Evolutionary conservation across 805 yeast species (phyloP).

Genomic region (Candida corydali): DNA sequence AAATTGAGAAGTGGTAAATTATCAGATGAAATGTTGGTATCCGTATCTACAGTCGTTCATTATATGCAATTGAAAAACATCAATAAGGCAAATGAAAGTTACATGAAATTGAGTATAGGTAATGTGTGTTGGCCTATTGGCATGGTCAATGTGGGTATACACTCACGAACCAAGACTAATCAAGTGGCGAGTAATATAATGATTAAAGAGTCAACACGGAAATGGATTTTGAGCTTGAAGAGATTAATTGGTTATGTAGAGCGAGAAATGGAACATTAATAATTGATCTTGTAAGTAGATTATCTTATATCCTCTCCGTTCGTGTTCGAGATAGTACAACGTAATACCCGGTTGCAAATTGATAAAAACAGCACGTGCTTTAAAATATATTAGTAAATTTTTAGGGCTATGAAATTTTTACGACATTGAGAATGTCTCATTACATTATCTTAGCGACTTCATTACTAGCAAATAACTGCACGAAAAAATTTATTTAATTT

Average conservation of each 20-base stretch:
- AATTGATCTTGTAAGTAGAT: no score
- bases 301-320: no score
- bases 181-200: constrained; percentile 61
- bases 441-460: no score
- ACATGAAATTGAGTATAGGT: constrained; percentile 75
- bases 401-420: no score
- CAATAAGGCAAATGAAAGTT: constrained; percentile 58
- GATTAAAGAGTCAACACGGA: constrained; percentile 70
- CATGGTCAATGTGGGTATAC: constrained; percentile 73
- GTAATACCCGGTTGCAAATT: no score
- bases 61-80: constrained; percentile 55
- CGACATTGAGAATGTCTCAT: no score
- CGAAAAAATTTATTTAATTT: neutral
- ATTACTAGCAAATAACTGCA: neutral
- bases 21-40: constrained; percentile 42
- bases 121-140: constrained; percentile 94
- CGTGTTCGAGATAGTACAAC: no score
- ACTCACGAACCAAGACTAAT: constrained; percentile 57
- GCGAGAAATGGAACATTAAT: no score
- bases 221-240: constrained; percentile 75
- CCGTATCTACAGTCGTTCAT: constrained; percentile 56
- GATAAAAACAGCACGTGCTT: no score
- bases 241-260: constrained; percentile 55
- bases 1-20: constrained; percentile 34
- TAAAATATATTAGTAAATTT: no score